Evolutionary conservation across 2,329 filamentous ascomycete genomes (phyloP).

Genomic region (Cordyceps tenuipes): DNA sequence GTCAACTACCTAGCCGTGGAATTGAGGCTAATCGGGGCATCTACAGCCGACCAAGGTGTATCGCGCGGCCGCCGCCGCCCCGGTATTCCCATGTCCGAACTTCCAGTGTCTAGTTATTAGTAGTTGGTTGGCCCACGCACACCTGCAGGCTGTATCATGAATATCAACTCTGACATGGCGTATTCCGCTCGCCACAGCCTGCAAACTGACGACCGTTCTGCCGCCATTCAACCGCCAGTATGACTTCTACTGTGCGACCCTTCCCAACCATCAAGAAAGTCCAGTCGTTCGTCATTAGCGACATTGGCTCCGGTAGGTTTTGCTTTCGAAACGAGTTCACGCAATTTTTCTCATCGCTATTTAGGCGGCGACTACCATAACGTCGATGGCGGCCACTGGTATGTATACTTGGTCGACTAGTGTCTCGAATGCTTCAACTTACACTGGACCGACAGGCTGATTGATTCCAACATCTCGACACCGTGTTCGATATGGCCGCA

Average conservation of each 20-base stretch:
- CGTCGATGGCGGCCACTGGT: constrained; percentile 67
- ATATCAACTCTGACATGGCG: no score
- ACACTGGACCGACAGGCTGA: constrained; percentile 53
- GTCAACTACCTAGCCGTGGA: no score
- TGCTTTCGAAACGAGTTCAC: neutral
- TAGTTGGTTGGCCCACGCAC: neutral
- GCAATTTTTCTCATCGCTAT: constrained; percentile 22
- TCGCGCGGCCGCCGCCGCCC: neutral
- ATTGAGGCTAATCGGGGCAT: neutral
- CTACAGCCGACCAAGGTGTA: neutral
- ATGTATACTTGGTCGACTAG: constrained; percentile 18
- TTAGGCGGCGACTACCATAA: constrained; percentile 82
- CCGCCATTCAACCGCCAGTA: constrained; percentile 18
- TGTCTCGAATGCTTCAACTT: neutral
- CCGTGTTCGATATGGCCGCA: constrained; percentile 85
- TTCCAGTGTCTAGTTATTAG: neutral
- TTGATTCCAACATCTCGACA: constrained; percentile 86
- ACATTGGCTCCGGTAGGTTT: constrained; percentile 23
- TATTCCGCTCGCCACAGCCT: neutral
- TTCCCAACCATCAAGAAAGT: constrained; percentile 73
- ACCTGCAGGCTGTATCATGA: neutral
- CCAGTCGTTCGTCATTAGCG: constrained; percentile 59
- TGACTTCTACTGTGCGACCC: constrained; percentile 39
- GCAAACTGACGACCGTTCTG: neutral
- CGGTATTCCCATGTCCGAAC: neutral